Evolutionary conservation across 495 filamentous ascomycete genomes (phyloP), one percentile per base, ranked within the genome.

Genomic region (Penicillium soppii): DNA sequence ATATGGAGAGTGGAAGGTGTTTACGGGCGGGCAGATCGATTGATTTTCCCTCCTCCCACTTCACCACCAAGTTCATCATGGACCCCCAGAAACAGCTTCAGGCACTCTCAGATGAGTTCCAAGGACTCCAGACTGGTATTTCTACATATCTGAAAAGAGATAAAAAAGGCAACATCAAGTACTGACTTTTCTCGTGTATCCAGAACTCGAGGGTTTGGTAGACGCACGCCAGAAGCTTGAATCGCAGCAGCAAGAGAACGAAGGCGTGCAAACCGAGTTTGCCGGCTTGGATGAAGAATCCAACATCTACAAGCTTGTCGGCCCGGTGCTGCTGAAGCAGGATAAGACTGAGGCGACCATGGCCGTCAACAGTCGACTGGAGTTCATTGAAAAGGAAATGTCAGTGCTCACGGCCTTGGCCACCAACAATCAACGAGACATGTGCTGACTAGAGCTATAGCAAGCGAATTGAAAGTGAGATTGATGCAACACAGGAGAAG

Each of bases 331-430:
- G 39, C 69, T 97, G 60, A 97, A 97, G 75, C 95, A 97, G 68
- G 94, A 97, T 10, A 89, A 87, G 61, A 69, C 74, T 3, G 94
- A 98, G 58, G 94, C 95, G 0, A 78, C 86, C 41, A 86, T 89
- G 81, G 90, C 91, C 5, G 95, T 98, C 25, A 88, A 92, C 53
- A 87, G 89, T 37, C 83, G 94, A 8, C 68, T 98, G 47, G 90
- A 95, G 50, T 97, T 92, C 56, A 98, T 98, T 53, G 80, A 85
- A 56, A 90, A 91, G 62, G 95, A 98, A 58, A 95, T 97, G 94
- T 97, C 68, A 55, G 82, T 59, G 38, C 42, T 42, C 27, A 23
- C 32, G 20, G n/a, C 21, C 30, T 33, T 37, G 19, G 9, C 7
- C 16, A 10, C 8, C 16, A 8, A n/a, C 43, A 43, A 8, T 15